Base-by-base conservation (phyloP, 495 filamentous ascomycete species). In the Neurospora africana region DNA sequence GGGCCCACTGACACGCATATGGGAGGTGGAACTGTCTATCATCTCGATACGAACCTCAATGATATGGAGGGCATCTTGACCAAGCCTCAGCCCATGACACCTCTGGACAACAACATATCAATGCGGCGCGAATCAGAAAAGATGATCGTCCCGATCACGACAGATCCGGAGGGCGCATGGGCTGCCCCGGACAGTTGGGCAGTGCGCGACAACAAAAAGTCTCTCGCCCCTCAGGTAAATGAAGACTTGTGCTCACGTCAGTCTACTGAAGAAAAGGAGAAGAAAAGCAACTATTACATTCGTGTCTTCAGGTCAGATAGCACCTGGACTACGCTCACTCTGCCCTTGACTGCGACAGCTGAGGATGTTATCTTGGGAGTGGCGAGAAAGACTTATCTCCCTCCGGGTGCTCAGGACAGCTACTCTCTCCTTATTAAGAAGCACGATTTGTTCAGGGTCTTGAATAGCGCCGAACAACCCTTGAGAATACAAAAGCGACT, bases 361-460 rank as follows among this genome's bases (percentile, higher is more conserved):
- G 81, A 86, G 17, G 95, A 98, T 53, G 89, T 98, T 33, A 88
- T 98, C 68, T 83, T 87, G 15, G 90, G 93, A 77, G 86, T 98
- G 70, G 91, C 93, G 38, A 92, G 91, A 80, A 98, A 98, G 81
- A 95, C 95, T 0, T 93, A 94, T 75, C 83, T 97, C 41, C 91
- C 92, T 67, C 96, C 97, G 75, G 91, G 92, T 71, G 23, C 53
- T 15, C 78, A 97, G 70, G 91, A 93, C 74, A 97, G 96, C 75
- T 98, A 97, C 81, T 93, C 97, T 76, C 94, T 99, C 70, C 90
- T 99, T 7, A 87, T 99, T 82, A 92, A 91, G 73, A 98, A 95
- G 82, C 93, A 97, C 75, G 92, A 94, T 73, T 86, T 97, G n/a
- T 90, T 91, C 19, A 87, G 94, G 47, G 91, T 97, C 72, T 85